Percentiles rank a stretch among this genome's conserved stretches.
Evolutionary conservation across 2,329 filamentous ascomycete genomes (phyloP).

Genomic region (Penicillium sp.): DNA sequence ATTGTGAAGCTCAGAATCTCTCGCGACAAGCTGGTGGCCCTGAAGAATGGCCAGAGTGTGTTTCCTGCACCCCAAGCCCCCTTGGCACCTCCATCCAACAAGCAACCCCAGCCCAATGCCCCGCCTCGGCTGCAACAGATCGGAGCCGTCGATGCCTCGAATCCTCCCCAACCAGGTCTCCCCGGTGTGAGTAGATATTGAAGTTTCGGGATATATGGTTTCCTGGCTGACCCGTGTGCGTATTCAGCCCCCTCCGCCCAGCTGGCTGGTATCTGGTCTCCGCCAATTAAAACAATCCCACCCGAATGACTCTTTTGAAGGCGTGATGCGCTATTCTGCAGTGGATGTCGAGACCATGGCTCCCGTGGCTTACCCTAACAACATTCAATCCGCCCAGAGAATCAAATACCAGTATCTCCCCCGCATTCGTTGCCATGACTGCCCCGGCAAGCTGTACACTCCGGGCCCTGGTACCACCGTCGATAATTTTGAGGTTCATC

Average conservation of each 20-base stretch:
- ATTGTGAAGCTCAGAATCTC: conserved; percentile 70
- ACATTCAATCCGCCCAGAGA: conserved; percentile 51
- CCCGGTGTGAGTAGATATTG: conserved; percentile 41
- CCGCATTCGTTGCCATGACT: conserved; percentile 85
- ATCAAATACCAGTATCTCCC: conserved; percentile 79
- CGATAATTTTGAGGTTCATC: conserved; percentile 86
- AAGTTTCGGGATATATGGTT: conserved; percentile 9
- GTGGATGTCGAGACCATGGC: conserved; percentile 66
- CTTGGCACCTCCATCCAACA: conserved; percentile 45
- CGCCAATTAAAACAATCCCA: conserved; percentile 63
- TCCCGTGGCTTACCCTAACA: conserved; percentile 52
- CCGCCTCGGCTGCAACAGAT: conserved; percentile 34
- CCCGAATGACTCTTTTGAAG: conserved; percentile 77
- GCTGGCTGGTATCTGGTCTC: conserved; percentile 75
- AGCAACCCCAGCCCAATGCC: conserved; percentile 26
- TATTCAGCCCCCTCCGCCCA: conserved; percentile 70
- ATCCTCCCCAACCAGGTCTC: conserved; percentile 39
- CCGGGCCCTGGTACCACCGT: conserved; percentile 79
- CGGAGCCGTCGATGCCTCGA: conserved; percentile 43
- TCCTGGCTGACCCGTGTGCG: conserved; percentile 14
- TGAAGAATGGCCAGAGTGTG: conserved; percentile 19
- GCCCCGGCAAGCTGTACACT: conserved; percentile 88
- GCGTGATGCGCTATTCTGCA: conserved; percentile 81
- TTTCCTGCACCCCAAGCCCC: conserved; percentile 50
- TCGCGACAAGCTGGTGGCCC: conserved; percentile 56